Base-by-base conservation (phyloP, 257 asterid genomes). In the Linderniella brevidens region DNA sequence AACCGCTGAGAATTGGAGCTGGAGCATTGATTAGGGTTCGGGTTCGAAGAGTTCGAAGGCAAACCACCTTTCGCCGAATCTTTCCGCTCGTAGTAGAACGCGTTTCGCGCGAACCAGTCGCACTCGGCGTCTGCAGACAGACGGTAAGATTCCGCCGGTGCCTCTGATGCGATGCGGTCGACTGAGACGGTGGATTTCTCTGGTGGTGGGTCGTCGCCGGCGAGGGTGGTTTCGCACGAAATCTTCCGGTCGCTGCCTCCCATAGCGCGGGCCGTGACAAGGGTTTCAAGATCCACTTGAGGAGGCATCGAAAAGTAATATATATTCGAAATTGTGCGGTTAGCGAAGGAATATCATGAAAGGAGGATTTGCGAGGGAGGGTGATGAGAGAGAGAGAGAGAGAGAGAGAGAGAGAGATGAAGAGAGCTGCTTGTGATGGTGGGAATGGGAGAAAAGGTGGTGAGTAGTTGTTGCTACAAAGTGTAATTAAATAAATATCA, bases 101-200 rank as follows among this genome's bases (percentile, higher is more conserved):
- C 92, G 56, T 79, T 75, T 0, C 82, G 72, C 42, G 72, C 80
- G 50, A 76, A 68, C 92, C 92, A 79, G 17, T 79, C 92, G 40
- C 63, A 56, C 43, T 79, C 92, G 0, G 82, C 79, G 41, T 79
- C 85, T 53, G 72, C 72, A 0, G 86, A 76, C 1, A 76, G 69
- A 71, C 81, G 75, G 62, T 69, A 79, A 0, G 92, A 79, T 43
- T 68, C 85, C 41, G 86, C 86, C 3, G 81, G 61, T 11, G 35
- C 37, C 8, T 41, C 68, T 14, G 53, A 25, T 6, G 50, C 48
- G 4, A 25, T 59, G 11, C 13, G 50, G 10, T 54, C 60, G 4
- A 50, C 15, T 14, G 55, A 36, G 35, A 15, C 53, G 19, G 55
- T 68, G 0, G 40, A 8, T 19, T 20, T 46, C 41, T 37, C 25